phyloP scores from a whole-genome alignment of 371 early-diverging fungal genomes.

The Rhizopus delemar region DNA sequence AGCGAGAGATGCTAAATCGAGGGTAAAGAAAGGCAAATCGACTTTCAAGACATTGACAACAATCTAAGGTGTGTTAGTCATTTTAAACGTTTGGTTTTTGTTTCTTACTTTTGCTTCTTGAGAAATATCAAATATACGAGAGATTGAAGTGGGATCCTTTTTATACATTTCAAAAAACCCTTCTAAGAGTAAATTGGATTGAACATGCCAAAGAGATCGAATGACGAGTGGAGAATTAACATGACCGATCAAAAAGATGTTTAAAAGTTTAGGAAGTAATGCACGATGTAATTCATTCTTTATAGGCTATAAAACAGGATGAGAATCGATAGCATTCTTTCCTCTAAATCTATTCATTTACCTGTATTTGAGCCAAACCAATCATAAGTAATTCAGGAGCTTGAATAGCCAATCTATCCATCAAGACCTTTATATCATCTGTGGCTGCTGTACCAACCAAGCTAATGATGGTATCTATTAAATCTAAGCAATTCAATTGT shows the following conservation, averaged over 20 bases:
- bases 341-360: conserved; percentile 8
- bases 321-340: not conserved
- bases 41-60: conserved; percentile 69
- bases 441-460: conserved; percentile 60
- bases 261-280: conserved; percentile 64
- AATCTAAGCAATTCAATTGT: conserved; percentile 74
- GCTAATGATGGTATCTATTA: conserved; percentile 65
- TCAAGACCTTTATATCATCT: conserved; percentile 64
- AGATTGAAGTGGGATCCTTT: conserved; percentile 68
- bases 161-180: conserved; percentile 76
- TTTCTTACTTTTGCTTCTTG: conserved; percentile 76
- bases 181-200: conserved; percentile 60
- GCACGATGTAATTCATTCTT: conserved; percentile 73
- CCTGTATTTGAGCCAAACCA: conserved; percentile 71
- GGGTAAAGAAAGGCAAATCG: conserved; percentile 68
- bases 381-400: conserved; percentile 78
- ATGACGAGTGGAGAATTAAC: conserved; percentile 74
- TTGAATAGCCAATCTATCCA: conserved; percentile 68
- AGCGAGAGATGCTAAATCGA: conserved; percentile 85
- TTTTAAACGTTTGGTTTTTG: not conserved
- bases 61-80: conserved; percentile 48
- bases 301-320: conserved; percentile 35
- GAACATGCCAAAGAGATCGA: conserved; percentile 71
- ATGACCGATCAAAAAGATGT: conserved; percentile 75
- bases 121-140: conserved; percentile 78